Conservation (phyloP, 2,329 filamentous ascomycete species). For the Verticillium tricorpus region DNA sequence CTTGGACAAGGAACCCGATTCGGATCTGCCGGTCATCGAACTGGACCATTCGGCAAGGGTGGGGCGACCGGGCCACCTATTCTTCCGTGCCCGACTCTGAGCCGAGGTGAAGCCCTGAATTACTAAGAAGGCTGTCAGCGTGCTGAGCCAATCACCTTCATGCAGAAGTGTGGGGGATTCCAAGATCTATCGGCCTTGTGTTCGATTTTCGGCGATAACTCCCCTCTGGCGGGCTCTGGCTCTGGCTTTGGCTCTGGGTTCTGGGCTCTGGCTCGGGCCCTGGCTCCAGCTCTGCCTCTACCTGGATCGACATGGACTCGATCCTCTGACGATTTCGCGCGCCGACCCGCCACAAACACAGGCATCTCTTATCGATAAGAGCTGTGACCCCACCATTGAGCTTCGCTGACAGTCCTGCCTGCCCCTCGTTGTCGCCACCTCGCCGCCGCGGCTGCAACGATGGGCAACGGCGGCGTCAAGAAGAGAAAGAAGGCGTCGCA, state of each 20-base stretch:
- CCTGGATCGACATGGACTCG: not conserved
- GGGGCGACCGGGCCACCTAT: not conserved
- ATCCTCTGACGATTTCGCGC: not conserved
- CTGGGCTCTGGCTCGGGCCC: too few species aligned
- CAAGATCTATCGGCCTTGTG: not conserved
- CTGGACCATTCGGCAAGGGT: not conserved
- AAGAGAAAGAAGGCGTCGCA: constrained; percentile 7
- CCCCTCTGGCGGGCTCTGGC: too few species aligned
- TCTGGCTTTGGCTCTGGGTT: not conserved
- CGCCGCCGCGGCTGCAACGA: not conserved
- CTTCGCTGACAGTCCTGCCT: not conserved
- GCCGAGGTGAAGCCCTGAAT: not conserved
- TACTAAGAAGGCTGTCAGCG: not conserved
- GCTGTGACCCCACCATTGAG: not conserved
- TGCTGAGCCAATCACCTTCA: not conserved
- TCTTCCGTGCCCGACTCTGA: not conserved
- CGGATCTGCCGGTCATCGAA: not conserved
- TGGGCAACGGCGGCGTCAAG: constrained; percentile 3
- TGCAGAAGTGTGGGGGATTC: not conserved
- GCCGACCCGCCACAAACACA: not conserved
- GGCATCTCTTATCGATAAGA: not conserved
- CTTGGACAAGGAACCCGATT: not conserved
- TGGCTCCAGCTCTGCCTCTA: too few species aligned
- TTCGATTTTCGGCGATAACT: not conserved
- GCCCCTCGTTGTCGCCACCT: not conserved